phyloP scores from a whole-genome alignment of 805 yeast species.

The Yamadazyma phyllophila region DNA sequence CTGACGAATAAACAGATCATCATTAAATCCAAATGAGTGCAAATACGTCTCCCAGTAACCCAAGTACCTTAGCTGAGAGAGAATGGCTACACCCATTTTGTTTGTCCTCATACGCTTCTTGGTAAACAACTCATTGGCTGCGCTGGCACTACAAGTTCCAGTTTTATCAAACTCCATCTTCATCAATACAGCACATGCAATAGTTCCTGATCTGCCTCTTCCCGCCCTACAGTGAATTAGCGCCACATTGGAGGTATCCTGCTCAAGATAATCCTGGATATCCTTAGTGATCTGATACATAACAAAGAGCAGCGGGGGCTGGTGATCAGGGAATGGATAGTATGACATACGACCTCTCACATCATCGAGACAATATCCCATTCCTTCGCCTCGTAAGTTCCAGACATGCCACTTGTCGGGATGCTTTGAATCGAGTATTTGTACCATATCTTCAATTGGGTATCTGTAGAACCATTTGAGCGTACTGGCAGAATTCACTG shows the following conservation, averaged over 20 bases:
- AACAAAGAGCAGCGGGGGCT: slow-evolving; percentile 62
- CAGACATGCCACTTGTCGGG: slow-evolving; percentile 66
- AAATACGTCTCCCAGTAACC: slow-evolving; percentile 43
- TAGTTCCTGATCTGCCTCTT: slow-evolving; percentile 85
- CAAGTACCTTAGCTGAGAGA: slow-evolving; percentile 66
- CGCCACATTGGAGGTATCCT: slow-evolving; percentile 46
- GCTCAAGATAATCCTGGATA: slow-evolving; percentile 43
- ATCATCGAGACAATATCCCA: slow-evolving; percentile 39
- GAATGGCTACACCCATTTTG: slow-evolving; percentile 68
- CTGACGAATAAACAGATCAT: not conserved
- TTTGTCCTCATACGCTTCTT: slow-evolving; percentile 52
- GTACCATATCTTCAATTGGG: slow-evolving; percentile 48
- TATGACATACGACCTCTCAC: slow-evolving; percentile 33
- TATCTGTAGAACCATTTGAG: slow-evolving; percentile 51
- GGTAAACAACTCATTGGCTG: slow-evolving; percentile 55
- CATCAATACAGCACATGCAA: slow-evolving; percentile 71
- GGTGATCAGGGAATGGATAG: slow-evolving; percentile 74
- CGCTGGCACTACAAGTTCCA: slow-evolving; percentile 22
- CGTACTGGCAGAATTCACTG: slow-evolving; percentile 41
- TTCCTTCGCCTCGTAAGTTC: slow-evolving; percentile 65
- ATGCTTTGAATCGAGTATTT: slow-evolving; percentile 46
- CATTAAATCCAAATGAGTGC: not conserved
- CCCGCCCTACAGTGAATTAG: slow-evolving; percentile 88
- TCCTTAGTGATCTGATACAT: slow-evolving; percentile 44
- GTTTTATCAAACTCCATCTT: slow-evolving; percentile 16